Conservation (phyloP, 139 green algal species). For the Chlamydomonas sp. region DNA sequence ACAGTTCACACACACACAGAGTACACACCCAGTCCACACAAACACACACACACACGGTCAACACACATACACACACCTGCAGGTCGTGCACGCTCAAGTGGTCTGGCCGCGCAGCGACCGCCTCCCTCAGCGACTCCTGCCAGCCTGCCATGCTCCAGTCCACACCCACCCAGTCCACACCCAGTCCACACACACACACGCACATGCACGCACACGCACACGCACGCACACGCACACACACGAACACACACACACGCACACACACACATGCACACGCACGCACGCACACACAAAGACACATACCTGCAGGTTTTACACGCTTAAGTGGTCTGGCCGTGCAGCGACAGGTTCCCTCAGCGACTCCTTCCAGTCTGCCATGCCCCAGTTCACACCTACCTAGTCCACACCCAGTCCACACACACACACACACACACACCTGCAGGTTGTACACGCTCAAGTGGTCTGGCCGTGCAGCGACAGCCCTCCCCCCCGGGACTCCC, state of each 20-base stretch:
- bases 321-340: slow-evolving; percentile 70
- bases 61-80: slow-evolving; percentile 50
- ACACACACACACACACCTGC: slow-evolving; percentile 50
- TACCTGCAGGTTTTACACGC: slow-evolving; percentile 93
- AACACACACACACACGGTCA: no score
- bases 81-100: slow-evolving; percentile 95
- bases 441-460: slow-evolving; percentile 95
- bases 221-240: no score
- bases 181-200: no score
- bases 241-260: no score
- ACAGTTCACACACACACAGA: no score
- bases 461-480: slow-evolving; percentile 49
- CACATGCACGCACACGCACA: no score
- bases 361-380: not conserved
- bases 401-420: no score
- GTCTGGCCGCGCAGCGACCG: slow-evolving; percentile 49
- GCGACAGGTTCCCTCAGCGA: slow-evolving; percentile 52
- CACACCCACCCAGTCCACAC: no score
- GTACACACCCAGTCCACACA: no score
- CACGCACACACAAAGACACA: no score
- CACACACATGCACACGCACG: no score
- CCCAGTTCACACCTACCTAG: no score
- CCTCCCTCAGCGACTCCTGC: slow-evolving; percentile 38
- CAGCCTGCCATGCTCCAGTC: slow-evolving; percentile 1
- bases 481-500: slow-evolving; percentile 34